Conservation (phyloP, 2,329 filamentous ascomycete species). For the Tolypocladium guangdongense region DNA sequence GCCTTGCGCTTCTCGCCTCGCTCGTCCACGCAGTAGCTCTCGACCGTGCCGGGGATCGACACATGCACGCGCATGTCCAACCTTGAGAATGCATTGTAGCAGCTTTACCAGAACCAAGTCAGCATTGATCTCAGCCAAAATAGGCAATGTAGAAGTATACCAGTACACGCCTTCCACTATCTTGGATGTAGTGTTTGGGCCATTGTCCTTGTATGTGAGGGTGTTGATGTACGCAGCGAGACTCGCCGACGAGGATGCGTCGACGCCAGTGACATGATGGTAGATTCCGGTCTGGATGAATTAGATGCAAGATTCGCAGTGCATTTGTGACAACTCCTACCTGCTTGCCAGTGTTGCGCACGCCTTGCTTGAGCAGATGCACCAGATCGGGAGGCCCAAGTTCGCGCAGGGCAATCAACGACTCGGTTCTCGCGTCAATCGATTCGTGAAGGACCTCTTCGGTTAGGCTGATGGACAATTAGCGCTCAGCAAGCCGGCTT, state of each 20-base stretch:
- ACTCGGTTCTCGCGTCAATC: constrained; percentile 86
- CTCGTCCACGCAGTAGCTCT: constrained; percentile 96
- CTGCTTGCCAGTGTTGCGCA: constrained; percentile 46
- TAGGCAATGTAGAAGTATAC: constrained; percentile 34
- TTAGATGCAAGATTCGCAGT: constrained; percentile 8
- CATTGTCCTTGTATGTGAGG: constrained; percentile 78
- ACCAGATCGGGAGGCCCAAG: constrained; percentile 92
- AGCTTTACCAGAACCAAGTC: constrained; percentile 32
- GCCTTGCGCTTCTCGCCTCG: constrained; percentile 88
- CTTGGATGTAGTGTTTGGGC: constrained; percentile 62
- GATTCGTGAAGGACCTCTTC: constrained; percentile 89
- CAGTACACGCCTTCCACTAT: constrained; percentile 93
- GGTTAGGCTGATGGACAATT: constrained; percentile 55
- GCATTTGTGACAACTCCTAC: constrained; percentile 19
- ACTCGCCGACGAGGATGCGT: constrained; percentile 94
- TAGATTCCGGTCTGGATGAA: constrained; percentile 69
- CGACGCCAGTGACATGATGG: constrained; percentile 94
- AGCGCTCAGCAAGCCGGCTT: constrained; percentile 6
- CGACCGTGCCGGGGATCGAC: constrained; percentile 89
- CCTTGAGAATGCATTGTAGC: constrained; percentile 98
- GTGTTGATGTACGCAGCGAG: constrained; percentile 98
- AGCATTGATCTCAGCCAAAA: not conserved
- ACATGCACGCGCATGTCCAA: constrained; percentile 98
- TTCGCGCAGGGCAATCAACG: constrained; percentile 75
- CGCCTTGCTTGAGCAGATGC: constrained; percentile 72